Evolutionary conservation across 2,329 filamentous ascomycete genomes (phyloP).

Genomic region (Penicillium sp.): DNA sequence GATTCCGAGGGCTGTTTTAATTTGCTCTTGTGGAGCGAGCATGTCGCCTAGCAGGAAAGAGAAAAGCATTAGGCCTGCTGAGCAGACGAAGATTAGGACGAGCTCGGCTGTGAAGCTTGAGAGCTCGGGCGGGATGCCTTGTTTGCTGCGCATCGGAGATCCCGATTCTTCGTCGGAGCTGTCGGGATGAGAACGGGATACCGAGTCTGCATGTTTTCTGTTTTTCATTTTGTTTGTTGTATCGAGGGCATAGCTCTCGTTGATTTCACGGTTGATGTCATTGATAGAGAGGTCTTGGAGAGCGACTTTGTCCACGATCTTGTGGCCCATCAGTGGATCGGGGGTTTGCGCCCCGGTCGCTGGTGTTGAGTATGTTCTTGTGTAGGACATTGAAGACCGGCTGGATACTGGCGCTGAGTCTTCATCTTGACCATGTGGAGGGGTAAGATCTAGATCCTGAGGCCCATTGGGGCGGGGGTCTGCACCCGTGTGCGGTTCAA

Average conservation of each 20-base stretch:
- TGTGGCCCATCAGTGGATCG: conserved; percentile 27
- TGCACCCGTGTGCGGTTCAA: conserved; percentile 5
- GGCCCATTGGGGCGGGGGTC: conserved; percentile 8
- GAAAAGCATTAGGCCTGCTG: conserved; percentile 46
- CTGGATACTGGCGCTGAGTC: conserved; percentile 17
- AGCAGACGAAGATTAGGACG: conserved; percentile 45
- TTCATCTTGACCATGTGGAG: not conserved
- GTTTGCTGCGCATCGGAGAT: conserved; percentile 23
- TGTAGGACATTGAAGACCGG: conserved; percentile 22
- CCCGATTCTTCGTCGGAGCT: conserved; percentile 21
- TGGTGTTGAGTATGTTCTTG: conserved; percentile 24
- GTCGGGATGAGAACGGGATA: conserved; percentile 11
- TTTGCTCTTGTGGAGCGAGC: conserved; percentile 40
- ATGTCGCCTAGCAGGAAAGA: conserved; percentile 46
- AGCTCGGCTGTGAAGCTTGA: conserved; percentile 43
- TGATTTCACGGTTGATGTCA: conserved; percentile 5
- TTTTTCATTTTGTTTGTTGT: conserved; percentile 18
- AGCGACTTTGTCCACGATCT: conserved; percentile 15
- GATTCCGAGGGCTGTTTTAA: conserved; percentile 42
- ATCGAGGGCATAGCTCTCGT: conserved; percentile 20
- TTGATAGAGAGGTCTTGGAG: conserved; percentile 22
- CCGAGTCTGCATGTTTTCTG: conserved; percentile 16
- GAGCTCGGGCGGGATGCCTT: conserved; percentile 43
- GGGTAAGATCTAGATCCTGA: conserved; percentile 4
- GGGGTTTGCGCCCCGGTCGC: conserved; percentile 32